Percentiles rank a stretch among this genome's conserved stretches.
These are phyloP conservation scores for Proliferodiscus dingleyae DNA, from an alignment of 2,329 filamentous ascomycete species.

Conservation along the genomic window DNA sequence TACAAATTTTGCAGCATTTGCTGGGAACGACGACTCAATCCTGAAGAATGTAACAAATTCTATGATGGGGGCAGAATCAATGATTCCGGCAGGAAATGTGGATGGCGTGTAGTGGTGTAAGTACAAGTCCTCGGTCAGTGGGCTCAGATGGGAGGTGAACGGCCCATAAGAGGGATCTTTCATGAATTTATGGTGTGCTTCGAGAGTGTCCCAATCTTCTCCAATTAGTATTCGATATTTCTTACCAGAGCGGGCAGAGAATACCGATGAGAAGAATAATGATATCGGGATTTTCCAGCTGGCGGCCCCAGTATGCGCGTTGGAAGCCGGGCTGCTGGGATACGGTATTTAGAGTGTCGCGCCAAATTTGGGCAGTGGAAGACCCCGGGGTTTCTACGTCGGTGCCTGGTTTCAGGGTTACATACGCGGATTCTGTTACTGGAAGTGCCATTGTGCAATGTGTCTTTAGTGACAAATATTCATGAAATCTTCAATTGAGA, in stretches of 20 bases:
- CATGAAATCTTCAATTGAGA: too few relatives aligned
- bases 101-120: constrained; percentile 15
- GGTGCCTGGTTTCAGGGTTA: constrained; percentile 35
- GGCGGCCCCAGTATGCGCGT: background rate
- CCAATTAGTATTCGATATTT: background rate
- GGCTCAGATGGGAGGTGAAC: constrained; percentile 27
- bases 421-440: background rate
- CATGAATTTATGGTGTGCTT: constrained; percentile 38
- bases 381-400: constrained; percentile 32
- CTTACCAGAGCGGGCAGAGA: background rate
- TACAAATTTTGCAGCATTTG: constrained; percentile 12
- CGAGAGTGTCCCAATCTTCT: constrained; percentile 40
- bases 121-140: constrained; percentile 10
- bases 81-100: constrained; percentile 5
- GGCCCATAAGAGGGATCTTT: constrained; percentile 32
- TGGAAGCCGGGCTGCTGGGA: background rate
- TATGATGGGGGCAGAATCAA: constrained; percentile 11
- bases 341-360: constrained; percentile 20
- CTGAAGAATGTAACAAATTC: constrained; percentile 22
- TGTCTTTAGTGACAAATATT: background rate
- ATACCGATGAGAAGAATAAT: background rate
- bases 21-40: background rate
- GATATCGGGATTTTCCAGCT: background rate
- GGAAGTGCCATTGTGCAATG: background rate
- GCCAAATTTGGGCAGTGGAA: constrained; percentile 35